Conservation (phyloP, 148 eudicot species). For the Rhododendron molle region DNA sequence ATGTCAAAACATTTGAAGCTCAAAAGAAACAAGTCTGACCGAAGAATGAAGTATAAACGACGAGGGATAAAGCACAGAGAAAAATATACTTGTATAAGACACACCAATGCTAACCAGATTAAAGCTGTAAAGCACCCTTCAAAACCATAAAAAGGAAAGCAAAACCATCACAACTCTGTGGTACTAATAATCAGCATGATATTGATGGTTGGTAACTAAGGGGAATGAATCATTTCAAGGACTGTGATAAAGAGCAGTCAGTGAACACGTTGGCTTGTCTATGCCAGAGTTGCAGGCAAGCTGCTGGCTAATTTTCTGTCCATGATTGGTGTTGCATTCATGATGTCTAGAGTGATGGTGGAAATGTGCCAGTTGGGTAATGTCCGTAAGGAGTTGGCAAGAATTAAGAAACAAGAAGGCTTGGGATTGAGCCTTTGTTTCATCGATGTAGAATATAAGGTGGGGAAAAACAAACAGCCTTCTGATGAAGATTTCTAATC, state of each 20-base stretch:
- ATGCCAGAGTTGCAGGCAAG: neutral
- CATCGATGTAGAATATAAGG: neutral
- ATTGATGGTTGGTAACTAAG: neutral
- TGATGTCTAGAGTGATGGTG: neutral
- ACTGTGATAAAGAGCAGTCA: neutral
- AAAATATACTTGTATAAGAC: neutral
- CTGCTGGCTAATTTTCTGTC: neutral
- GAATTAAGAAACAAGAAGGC: neutral
- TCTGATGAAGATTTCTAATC: neutral
- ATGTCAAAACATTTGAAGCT: neutral
- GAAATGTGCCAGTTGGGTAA: neutral
- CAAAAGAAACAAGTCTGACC: neutral
- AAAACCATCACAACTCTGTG: neutral
- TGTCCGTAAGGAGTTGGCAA: neutral
- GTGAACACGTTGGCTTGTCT: neutral
- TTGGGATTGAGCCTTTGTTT: neutral
- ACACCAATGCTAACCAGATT: neutral
- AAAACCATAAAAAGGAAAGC: neutral
- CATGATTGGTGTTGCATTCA: neutral
- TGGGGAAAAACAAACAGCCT: neutral
- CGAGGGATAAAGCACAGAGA: neutral
- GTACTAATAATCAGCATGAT: neutral
- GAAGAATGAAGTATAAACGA: neutral
- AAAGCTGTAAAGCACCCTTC: neutral
- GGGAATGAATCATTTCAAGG: neutral